These are phyloP conservation scores for Lactifluus echinatus DNA, from an alignment of 768 basidiomycete species.

Conservation along the genomic window DNA sequence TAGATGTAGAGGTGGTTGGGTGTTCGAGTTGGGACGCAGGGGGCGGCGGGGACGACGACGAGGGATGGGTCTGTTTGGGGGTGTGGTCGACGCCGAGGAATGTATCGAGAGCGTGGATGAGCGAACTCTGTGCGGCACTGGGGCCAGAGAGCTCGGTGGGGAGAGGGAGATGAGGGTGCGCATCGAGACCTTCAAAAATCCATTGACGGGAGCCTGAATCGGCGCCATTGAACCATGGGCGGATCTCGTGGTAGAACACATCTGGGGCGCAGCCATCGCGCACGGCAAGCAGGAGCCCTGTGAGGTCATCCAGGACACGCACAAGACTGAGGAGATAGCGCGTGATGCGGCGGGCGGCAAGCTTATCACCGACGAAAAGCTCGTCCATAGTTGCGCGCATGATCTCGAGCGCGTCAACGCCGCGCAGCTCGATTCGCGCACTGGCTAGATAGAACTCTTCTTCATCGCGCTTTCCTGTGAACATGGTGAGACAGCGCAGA, in stretches of 20 bases:
- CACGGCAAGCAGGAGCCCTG: slow-evolving; percentile 50
- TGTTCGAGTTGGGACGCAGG: background rate
- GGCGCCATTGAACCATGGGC: slow-evolving; percentile 58
- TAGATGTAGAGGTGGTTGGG: background rate
- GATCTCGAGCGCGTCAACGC: slow-evolving; percentile 74
- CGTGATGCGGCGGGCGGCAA: slow-evolving; percentile 41
- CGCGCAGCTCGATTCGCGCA: slow-evolving; percentile 77
- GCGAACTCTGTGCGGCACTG: slow-evolving; percentile 52
- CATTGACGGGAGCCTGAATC: slow-evolving; percentile 32
- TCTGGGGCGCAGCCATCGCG: slow-evolving; percentile 64
- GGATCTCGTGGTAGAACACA: slow-evolving; percentile 48
- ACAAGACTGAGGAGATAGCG: slow-evolving; percentile 58
- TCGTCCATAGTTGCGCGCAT: slow-evolving; percentile 87
- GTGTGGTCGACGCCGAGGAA: slow-evolving; percentile 44
- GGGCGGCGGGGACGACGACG: background rate
- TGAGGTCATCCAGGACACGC: slow-evolving; percentile 55
- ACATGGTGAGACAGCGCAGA: slow-evolving; percentile 55
- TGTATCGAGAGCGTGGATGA: slow-evolving; percentile 46
- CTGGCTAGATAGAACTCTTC: slow-evolving; percentile 83
- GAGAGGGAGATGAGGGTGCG: slow-evolving; percentile 25
- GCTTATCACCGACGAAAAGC: slow-evolving; percentile 58
- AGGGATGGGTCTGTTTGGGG: slow-evolving; percentile 25
- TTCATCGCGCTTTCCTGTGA: slow-evolving; percentile 76
- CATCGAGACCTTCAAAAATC: slow-evolving; percentile 40
- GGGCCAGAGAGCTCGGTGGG: slow-evolving; percentile 44